These are phyloP conservation scores for Stromatinia cepivora DNA, from an alignment of 2,329 filamentous ascomycete species.

Conservation along the genomic window DNA sequence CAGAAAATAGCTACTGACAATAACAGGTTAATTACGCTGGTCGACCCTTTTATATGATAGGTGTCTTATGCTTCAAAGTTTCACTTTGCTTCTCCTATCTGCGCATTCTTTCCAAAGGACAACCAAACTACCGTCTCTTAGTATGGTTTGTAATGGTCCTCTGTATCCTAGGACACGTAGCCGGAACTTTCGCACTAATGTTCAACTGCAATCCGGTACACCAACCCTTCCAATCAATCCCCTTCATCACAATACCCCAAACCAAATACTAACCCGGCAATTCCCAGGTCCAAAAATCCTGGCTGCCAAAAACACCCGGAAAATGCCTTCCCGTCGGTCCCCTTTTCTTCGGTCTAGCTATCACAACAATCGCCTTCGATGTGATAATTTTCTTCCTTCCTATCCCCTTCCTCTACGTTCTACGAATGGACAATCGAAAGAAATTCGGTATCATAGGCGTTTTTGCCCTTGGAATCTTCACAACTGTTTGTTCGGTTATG, in stretches of 20 bases:
- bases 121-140: constrained; percentile 17
- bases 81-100: constrained; percentile 27
- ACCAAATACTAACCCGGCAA: not conserved
- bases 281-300: not conserved
- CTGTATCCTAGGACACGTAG: not conserved
- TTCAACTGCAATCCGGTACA: constrained; percentile 12
- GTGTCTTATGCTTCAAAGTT: constrained; percentile 25
- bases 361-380: constrained; percentile 14
- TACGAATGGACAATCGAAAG: constrained; percentile 26
- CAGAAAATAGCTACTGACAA: not conserved
- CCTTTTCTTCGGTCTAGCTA: not conserved
- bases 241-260: too few relatives aligned
- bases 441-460: constrained; percentile 28
- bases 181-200: constrained; percentile 6
- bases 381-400: constrained; percentile 28
- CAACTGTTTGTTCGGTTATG: constrained; percentile 21
- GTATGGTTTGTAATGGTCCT: constrained; percentile 10
- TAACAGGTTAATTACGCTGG: constrained; percentile 25
- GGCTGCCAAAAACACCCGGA: constrained; percentile 5
- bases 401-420: constrained; percentile 25
- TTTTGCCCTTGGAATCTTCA: constrained; percentile 27
- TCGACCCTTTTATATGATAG: constrained; percentile 26
- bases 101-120: constrained; percentile 24
- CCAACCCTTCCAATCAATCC: too few relatives aligned
- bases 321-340: constrained; percentile 10